These are phyloP conservation scores for Stachybotrys echinatus DNA, from an alignment of 2,329 filamentous ascomycete species.

Conservation along the genomic window DNA sequence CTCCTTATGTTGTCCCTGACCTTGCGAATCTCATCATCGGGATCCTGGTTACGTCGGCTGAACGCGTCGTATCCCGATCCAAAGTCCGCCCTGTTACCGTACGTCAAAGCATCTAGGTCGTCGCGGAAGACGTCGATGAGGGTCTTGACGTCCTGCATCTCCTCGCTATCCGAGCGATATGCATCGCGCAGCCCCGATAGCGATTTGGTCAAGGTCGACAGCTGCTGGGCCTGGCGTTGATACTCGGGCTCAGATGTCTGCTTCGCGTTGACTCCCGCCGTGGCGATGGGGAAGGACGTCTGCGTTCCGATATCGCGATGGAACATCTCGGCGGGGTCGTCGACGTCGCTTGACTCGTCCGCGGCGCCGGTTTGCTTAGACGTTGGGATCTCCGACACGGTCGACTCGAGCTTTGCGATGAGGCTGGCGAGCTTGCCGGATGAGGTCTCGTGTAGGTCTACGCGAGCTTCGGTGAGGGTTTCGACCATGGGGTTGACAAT, in stretches of 20 bases:
- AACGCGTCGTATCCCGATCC: conserved; percentile 33
- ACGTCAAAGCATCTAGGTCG: conserved; percentile 59
- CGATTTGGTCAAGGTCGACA: conserved; percentile 36
- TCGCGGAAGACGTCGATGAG: conserved; percentile 55
- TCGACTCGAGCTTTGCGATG: conserved; percentile 45
- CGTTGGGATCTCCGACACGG: conserved; percentile 57
- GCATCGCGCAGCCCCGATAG: conserved; percentile 38
- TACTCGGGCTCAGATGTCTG: conserved; percentile 17
- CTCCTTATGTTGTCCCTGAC: conserved; percentile 71
- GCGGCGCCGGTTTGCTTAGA: conserved; percentile 16
- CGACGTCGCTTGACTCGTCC: conserved; percentile 39
- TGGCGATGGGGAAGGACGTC: conserved; percentile 44
- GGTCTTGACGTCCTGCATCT: conserved; percentile 45
- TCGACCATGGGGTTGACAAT: conserved; percentile 60
- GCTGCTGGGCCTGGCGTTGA: conserved; percentile 33
- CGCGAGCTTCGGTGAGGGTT: conserved; percentile 43
- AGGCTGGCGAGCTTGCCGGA: conserved; percentile 39
- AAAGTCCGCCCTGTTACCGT: conserved; percentile 32
- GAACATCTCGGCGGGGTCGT: conserved; percentile 72
- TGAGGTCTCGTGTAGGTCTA: conserved; percentile 46
- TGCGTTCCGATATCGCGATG: conserved; percentile 78
- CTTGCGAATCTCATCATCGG: conserved; percentile 66
- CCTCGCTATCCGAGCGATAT: conserved; percentile 38
- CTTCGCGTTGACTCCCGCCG: conserved; percentile 6
- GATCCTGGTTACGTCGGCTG: conserved; percentile 41